These are phyloP conservation scores for Pezicula rhizophila DNA, from an alignment of 2,329 filamentous ascomycete genomes.

Conservation along the genomic window DNA sequence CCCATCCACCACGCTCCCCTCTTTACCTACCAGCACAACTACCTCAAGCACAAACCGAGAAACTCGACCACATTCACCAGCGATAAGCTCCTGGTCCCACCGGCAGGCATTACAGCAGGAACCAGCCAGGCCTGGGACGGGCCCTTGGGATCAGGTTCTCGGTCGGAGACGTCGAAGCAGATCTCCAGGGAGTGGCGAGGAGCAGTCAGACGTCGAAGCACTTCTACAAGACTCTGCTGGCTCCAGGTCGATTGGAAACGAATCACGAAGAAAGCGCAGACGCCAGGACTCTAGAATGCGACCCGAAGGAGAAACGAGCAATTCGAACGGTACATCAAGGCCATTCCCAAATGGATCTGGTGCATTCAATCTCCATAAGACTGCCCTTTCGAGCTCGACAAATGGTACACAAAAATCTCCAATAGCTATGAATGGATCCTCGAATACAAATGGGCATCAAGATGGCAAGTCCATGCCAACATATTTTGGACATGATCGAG, in stretches of 20 bases:
- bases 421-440: slow-evolving; percentile 49
- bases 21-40: slow-evolving; percentile 41
- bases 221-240: slow-evolving; percentile 18
- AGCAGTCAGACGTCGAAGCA: slow-evolving; percentile 26
- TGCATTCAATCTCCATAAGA: slow-evolving; percentile 37
- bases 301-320: slow-evolving; percentile 49
- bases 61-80: slow-evolving; percentile 15
- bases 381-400: slow-evolving; percentile 29
- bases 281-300: slow-evolving; percentile 55
- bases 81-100: neutral
- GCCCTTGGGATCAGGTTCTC: slow-evolving; percentile 35
- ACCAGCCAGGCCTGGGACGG: slow-evolving; percentile 28
- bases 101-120: slow-evolving; percentile 27
- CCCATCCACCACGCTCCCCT: slow-evolving; percentile 49
- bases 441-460: slow-evolving; percentile 26
- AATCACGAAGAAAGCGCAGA: slow-evolving; percentile 51
- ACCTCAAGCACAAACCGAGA: slow-evolving; percentile 34
- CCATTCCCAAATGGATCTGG: slow-evolving; percentile 51
- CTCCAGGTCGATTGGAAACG: slow-evolving; percentile 10
- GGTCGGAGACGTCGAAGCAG: slow-evolving; percentile 49
- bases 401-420: slow-evolving; percentile 44
- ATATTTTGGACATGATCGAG: slow-evolving; percentile 82
- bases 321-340: slow-evolving; percentile 47
- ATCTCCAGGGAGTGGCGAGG: slow-evolving; percentile 30
- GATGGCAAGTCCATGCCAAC: slow-evolving; percentile 20